phyloP scores from a whole-genome alignment of 345 rosid genomes.

The Punica granatum region DNA sequence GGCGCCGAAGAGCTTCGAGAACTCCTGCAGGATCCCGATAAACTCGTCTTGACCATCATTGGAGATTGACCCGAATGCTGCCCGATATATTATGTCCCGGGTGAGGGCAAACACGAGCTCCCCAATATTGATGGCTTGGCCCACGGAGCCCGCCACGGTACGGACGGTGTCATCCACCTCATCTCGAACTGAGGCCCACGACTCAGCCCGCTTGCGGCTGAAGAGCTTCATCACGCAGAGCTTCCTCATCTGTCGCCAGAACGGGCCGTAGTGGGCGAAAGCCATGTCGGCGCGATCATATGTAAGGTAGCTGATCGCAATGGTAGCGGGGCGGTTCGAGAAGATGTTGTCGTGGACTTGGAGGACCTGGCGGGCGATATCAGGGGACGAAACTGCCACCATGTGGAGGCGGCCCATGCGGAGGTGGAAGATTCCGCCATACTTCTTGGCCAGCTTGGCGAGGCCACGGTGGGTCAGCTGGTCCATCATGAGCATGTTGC shows the following conservation, averaged over 20 bases:
- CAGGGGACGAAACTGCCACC: conserved; percentile 52
- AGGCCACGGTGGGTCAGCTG: conserved; percentile 75
- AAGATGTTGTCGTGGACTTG: conserved; percentile 62
- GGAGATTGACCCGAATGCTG: conserved; percentile 70
- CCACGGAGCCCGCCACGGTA: conserved; percentile 27
- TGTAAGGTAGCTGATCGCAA: conserved; percentile 60
- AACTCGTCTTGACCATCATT: conserved; percentile 64
- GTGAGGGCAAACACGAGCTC: conserved; percentile 63
- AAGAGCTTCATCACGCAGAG: conserved; percentile 74
- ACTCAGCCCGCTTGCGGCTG: conserved; percentile 75
- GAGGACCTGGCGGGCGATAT: conserved; percentile 60
- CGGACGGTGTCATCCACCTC: conserved; percentile 49
- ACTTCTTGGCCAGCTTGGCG: conserved; percentile 39
- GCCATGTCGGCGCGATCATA: conserved; percentile 90
- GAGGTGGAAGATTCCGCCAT: conserved; percentile 58
- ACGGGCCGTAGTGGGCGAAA: conserved; percentile 85
- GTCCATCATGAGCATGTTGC: conserved; percentile 60
- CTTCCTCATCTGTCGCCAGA: conserved; percentile 92
- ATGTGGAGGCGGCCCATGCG: conserved; percentile 49
- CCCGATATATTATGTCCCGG: conserved; percentile 59
- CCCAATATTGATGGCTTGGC: conserved; percentile 49
- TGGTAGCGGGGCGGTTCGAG: conserved; percentile 66
- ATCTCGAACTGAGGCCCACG: conserved; percentile 83
- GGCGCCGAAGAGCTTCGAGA: conserved; percentile 84
- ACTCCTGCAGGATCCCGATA: conserved; percentile 67